Evolutionary conservation across 148 eudicot genomes (phyloP).

Genomic region (Fagopyrum esculentum): DNA sequence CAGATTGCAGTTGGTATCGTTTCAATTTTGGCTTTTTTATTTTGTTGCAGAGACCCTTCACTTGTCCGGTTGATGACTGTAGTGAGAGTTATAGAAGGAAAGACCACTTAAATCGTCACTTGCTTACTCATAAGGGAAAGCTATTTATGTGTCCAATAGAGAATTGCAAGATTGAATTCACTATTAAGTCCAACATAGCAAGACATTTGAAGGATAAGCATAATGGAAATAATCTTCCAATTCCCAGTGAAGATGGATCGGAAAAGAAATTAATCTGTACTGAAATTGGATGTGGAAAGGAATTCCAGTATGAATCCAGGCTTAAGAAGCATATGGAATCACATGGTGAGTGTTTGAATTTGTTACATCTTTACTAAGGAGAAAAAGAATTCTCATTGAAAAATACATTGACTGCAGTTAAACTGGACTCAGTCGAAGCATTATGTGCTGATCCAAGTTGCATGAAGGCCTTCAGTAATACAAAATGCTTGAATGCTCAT

Average conservation of each 20-base stretch:
- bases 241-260: conserved; percentile 8
- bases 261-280: conserved; percentile 44
- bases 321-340: conserved; percentile 62
- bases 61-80: conserved; percentile 72
- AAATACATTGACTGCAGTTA: conserved; percentile 37
- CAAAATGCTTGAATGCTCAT: conserved; percentile 63
- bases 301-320: conserved; percentile 56
- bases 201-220: conserved; percentile 76
- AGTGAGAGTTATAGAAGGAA: conserved; percentile 67
- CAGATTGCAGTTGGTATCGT: background rate
- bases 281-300: conserved; percentile 83
- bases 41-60: conserved; percentile 64
- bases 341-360: conserved; percentile 40
- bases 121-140: conserved; percentile 69
- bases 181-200: conserved; percentile 49
- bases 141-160: conserved; percentile 61
- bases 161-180: conserved; percentile 40
- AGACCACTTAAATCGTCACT: conserved; percentile 80
- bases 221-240: conserved; percentile 21
- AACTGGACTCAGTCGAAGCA: conserved; percentile 57
- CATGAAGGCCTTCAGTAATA: conserved; percentile 63
- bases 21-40: background rate
- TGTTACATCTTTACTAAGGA: background rate
- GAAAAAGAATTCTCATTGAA: background rate
- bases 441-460: conserved; percentile 76